These are phyloP conservation scores for Termitomyces sp. DNA, from an alignment of 768 basidiomycete species.

Conservation along the genomic window DNA sequence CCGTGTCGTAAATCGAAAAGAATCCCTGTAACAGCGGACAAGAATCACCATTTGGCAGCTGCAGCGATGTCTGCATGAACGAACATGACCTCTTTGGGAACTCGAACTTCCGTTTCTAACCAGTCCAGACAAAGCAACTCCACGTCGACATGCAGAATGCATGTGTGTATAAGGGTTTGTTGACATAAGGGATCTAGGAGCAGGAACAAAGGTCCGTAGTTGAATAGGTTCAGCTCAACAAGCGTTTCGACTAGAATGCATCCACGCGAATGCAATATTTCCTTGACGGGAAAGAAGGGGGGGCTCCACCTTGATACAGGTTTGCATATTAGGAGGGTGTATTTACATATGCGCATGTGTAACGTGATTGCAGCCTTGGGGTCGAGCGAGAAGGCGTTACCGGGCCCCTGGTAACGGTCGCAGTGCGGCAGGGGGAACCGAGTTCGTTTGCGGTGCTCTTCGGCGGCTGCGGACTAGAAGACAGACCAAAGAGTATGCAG, in stretches of 20 bases:
- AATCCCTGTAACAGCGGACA: background rate
- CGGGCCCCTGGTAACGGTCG: too few relatives aligned
- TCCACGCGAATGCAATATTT: background rate
- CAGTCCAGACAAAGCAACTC: background rate
- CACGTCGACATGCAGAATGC: background rate
- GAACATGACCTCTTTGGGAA: background rate
- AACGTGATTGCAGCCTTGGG: too few relatives aligned
- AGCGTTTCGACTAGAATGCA: background rate
- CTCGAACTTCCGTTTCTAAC: background rate
- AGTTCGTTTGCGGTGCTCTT: background rate
- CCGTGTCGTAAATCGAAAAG: background rate
- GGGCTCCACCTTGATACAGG: background rate
- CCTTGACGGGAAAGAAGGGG: background rate
- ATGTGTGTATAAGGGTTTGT: background rate
- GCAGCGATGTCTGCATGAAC: background rate
- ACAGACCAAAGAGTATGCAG: background rate
- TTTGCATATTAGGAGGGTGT: background rate
- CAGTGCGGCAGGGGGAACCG: background rate
- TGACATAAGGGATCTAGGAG: too few relatives aligned
- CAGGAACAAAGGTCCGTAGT: too few relatives aligned
- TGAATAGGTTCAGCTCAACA: too few relatives aligned
- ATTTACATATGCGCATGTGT: background rate
- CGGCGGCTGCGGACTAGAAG: background rate
- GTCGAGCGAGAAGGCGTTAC: too few relatives aligned
- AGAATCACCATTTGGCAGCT: background rate